Evolutionary conservation across 2,329 filamentous ascomycete species (phyloP).

Genomic region (Didymella pomorum): DNA sequence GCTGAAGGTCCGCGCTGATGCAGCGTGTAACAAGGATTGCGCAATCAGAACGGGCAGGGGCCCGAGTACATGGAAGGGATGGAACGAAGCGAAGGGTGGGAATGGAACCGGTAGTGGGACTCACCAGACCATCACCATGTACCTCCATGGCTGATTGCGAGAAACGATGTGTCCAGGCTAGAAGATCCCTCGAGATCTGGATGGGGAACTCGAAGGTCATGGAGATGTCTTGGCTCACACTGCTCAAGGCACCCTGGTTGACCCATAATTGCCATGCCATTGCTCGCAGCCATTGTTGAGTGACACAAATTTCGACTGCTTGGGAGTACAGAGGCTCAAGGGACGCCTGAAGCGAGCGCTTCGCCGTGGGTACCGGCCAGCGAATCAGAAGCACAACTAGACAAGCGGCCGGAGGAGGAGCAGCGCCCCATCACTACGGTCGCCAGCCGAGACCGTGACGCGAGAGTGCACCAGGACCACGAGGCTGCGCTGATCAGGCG

Average conservation of each 20-base stretch:
- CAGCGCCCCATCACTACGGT: too few species aligned
- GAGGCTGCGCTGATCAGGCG: too few species aligned
- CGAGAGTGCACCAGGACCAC: too few species aligned
- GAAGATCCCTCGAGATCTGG: constrained; percentile 67
- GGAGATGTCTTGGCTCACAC: constrained; percentile 64
- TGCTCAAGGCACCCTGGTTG: constrained; percentile 69
- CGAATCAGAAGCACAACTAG: too few species aligned
- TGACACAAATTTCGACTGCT: constrained; percentile 72
- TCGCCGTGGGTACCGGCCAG: too few species aligned
- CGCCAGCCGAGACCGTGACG: too few species aligned
- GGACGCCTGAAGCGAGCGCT: too few species aligned
- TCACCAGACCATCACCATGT: constrained; percentile 75
- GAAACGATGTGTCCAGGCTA: constrained; percentile 73
- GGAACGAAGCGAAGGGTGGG: constrained; percentile 18
- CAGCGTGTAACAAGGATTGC: constrained; percentile 33
- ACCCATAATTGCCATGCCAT: constrained; percentile 77
- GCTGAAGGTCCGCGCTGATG: constrained; percentile 30
- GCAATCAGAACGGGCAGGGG: constrained; percentile 29
- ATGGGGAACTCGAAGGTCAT: constrained; percentile 70
- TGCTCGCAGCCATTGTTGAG: constrained; percentile 73
- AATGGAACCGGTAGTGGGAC: constrained; percentile 41
- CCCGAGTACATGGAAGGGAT: constrained; percentile 23
- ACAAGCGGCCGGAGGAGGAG: too few species aligned
- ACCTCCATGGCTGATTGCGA: constrained; percentile 77
- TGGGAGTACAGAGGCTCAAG: too few species aligned